These are phyloP conservation scores for Chenopodium quinoa DNA, from an alignment of 148 eudicot species.

Conservation along the genomic window DNA sequence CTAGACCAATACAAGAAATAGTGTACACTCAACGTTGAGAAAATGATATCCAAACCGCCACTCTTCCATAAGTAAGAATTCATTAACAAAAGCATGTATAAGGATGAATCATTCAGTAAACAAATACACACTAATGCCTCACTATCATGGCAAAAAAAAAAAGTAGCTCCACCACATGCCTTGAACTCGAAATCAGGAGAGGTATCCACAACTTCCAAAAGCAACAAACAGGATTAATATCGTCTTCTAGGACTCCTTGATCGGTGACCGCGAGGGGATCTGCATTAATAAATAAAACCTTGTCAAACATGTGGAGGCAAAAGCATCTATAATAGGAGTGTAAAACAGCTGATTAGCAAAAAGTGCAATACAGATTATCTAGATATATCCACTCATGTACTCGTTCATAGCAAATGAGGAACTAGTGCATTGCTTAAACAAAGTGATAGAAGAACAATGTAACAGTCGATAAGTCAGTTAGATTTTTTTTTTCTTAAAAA, in stretches of 20 bases:
- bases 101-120: neutral
- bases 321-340: neutral
- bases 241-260: slow-evolving; percentile 82
- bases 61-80: slow-evolving; percentile 5
- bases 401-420: neutral
- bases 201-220: slow-evolving; percentile 21
- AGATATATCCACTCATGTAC: neutral
- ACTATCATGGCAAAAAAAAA: neutral
- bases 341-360: neutral
- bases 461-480: neutral
- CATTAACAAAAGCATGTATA: neutral
- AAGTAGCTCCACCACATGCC: neutral
- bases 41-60: neutral
- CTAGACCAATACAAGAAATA: slow-evolving; percentile 7
- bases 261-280: slow-evolving; percentile 64
- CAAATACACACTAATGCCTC: slow-evolving; percentile 1
- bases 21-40: slow-evolving; percentile 7
- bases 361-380: neutral
- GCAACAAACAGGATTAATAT: slow-evolving; percentile 33
- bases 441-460: neutral
- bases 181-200: neutral
- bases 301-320: neutral
- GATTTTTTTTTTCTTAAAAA: neutral
- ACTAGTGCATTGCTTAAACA: neutral
- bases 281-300: slow-evolving; percentile 21